Evolutionary conservation across 768 basidiomycete species (phyloP).

Genomic region (Pulveroboletus sp.): DNA sequence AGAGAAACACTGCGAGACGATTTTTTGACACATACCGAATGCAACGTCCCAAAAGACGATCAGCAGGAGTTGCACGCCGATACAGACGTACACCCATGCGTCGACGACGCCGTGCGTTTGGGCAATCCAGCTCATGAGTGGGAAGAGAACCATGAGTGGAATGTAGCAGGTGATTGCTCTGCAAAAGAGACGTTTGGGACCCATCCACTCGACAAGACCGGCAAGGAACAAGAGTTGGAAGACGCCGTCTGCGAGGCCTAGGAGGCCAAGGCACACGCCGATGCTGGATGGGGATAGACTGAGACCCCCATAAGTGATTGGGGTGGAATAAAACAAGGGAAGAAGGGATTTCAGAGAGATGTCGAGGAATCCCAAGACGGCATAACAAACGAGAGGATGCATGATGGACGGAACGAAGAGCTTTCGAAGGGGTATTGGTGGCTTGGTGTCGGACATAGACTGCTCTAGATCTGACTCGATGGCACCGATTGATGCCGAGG

Average conservation of each 20-base stretch:
- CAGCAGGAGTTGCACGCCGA: conserved; percentile 43
- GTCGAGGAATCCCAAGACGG: conserved; percentile 33
- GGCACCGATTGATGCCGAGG: neutral
- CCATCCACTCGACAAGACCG: conserved; percentile 30
- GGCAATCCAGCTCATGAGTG: conserved; percentile 35
- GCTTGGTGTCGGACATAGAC: neutral
- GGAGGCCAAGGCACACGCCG: conserved; percentile 32
- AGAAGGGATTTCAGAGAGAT: conserved; percentile 35
- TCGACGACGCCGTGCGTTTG: conserved; percentile 44
- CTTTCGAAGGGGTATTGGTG: conserved; percentile 41
- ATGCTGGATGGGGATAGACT: conserved; percentile 35
- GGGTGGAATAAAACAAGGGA: conserved; percentile 39
- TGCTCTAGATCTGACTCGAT: conserved; percentile 2
- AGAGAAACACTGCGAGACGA: neutral
- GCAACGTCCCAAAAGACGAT: conserved; percentile 49
- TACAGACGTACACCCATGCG: conserved; percentile 39
- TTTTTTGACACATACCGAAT: conserved; percentile 43
- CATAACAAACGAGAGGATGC: conserved; percentile 33
- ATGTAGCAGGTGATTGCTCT: conserved; percentile 20
- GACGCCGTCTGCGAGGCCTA: conserved; percentile 35
- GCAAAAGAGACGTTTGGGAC: conserved; percentile 32
- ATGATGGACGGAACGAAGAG: conserved; percentile 31
- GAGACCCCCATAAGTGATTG: conserved; percentile 36
- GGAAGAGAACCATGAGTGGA: conserved; percentile 25
- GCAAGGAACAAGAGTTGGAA: conserved; percentile 40